Base-by-base conservation (phyloP, 2,329 filamentous ascomycete genomes). In the Endocalyx cinctus region DNA sequence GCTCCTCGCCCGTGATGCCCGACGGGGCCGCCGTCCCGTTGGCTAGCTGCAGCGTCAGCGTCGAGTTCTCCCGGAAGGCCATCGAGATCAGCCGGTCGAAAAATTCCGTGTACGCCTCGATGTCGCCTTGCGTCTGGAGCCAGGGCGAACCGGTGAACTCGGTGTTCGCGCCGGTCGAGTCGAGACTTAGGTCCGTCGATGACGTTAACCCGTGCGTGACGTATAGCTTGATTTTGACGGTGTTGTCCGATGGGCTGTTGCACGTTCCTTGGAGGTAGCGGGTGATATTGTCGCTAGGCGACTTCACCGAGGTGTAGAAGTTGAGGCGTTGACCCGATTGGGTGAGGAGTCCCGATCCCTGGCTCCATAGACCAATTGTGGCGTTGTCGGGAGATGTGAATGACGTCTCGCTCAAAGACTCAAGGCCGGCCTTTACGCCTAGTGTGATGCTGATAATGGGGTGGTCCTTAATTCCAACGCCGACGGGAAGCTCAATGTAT, bases 321-420 rank as follows among this genome's bases (percentile, higher is more conserved):
- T 66, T 65, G 33, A 74, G 69, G 46, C 72, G 69, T 10, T 69
- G 68, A 16, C 68, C 69, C 31, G 67, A 66, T 46, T 71, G 66
- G 4, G 68, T 58, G 15, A 74, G 61, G 17, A 70, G 67, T 23
- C 70, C 70, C 27, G 60, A 63, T 33, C 69, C 64, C 32, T 57
- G 11, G 56, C 54, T 17, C 52, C 56, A 47, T 69, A 22, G 10
- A 10, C 14, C 16, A 6, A 31, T 14, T 12, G 29, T 17, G 12
- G 17, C 7, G 13, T 31, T 31, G 13, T 13, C 17, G 5, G 29
- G 18, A 2, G 29, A 22, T 6, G 29, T 31, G 50, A 26, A 58
- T 74, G 4, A 70, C 69, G 10, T 51, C 60, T 45, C 70, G 69
- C 54, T 69, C 73, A 54, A 74, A 64, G 50, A 74, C 72, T 48